Evolutionary conservation across 306 rosid genomes (phyloP), one percentile per base, ranked within the genome.

Genomic region (Oemleria cerasiformis): DNA sequence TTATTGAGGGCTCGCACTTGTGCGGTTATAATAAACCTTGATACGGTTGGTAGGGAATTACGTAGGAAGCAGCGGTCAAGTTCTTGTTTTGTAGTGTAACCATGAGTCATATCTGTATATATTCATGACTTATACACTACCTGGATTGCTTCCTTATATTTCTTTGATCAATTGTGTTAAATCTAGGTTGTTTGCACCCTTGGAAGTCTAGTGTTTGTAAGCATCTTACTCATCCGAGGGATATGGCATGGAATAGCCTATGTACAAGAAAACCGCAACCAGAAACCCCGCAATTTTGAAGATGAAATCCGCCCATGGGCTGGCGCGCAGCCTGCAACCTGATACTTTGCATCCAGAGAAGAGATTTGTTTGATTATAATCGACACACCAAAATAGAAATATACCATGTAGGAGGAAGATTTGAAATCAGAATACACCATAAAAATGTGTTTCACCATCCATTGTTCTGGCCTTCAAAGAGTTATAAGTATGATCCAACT

Each of bases 221-320:
- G 94, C 85, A 88, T 91, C 77, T 81, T 91, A 55, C 85, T 85
- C 65, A 86, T 91, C 66, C 88, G 92, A 6, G 97, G 95, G 56
- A 77, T 88, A 63, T 91, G 92, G 97, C 83, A 83, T 14, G 92
- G 94, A 43, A 64, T 86, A 40, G 65, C 75, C 45, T 85, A 84
- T 75, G 67, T 86, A 56, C 97, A 91, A 80, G 87, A 79, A 66
- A 84, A 51, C 68, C 83, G 79, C 68, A 79, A 58, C 76, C 81
- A 17, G 20, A 80, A 77, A 67, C 2, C 73, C 11, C 65, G 75
- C 45, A 78, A 70, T 44, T 63, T 82, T 34, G 86, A 84, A 61
- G 81, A 80, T n/a, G 88, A 85, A 20, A 77, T 14, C 73, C 78
- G 25, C 43, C 77, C 84, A 4, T 90, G 96, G 96, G 73, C 74